Percentiles rank a stretch among this genome's conserved stretches.
These are phyloP conservation scores for Lactarius deliciosus DNA, from an alignment of 768 basidiomycete species.

Conservation along the genomic window DNA sequence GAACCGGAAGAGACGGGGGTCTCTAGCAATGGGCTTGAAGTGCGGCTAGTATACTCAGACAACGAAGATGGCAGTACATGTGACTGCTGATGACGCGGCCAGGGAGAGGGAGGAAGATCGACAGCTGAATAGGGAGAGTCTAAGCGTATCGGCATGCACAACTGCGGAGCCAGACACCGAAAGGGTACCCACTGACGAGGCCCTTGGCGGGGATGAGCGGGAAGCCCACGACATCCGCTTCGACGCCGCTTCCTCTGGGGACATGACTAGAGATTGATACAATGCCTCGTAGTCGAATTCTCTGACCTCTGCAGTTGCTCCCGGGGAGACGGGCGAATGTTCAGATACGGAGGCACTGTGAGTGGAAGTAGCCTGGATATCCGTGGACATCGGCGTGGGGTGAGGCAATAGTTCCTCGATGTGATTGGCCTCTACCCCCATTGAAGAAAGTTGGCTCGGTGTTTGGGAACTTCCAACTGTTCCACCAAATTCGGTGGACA, in stretches of 20 bases:
- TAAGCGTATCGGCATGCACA: constrained; percentile 11
- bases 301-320: background rate
- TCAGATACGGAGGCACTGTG: background rate
- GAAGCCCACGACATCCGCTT: constrained; percentile 28
- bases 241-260: constrained; percentile 21
- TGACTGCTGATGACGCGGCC: constrained; percentile 5
- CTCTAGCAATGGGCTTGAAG: constrained; percentile 22
- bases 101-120: constrained; percentile 11
- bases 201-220: background rate
- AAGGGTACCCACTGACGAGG: constrained; percentile 5
- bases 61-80: background rate
- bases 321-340: constrained; percentile 5
- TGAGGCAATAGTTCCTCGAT: background rate
- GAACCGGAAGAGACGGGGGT: constrained; percentile 20
- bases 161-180: background rate
- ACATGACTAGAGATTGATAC: constrained; percentile 23
- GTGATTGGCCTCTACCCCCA: background rate
- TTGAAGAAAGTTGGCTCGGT: background rate
- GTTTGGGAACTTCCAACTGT: background rate
- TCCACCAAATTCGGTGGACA: background rate
- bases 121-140: constrained; percentile 20
- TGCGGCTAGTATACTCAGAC: constrained; percentile 14
- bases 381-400: background rate
- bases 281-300: constrained; percentile 22
- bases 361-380: background rate